Evolutionary conservation across 768 basidiomycete genomes (phyloP), one percentile per base, ranked within the genome.

Genomic region (Phlebiopsis flavidoalba): DNA sequence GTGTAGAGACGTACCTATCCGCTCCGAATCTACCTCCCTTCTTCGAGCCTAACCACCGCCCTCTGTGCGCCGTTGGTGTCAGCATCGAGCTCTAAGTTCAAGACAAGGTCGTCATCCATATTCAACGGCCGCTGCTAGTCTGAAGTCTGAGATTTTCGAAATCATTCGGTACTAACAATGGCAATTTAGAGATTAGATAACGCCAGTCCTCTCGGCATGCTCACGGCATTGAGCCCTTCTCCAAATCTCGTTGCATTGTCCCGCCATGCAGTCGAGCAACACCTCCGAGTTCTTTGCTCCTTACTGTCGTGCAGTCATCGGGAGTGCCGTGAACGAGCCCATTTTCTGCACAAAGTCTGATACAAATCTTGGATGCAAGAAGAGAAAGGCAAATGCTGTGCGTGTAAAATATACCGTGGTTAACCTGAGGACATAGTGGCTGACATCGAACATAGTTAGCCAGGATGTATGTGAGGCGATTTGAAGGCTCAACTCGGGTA

Each of bases 21-120:
- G 85, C 89, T 88, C 89, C n/a, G n/a, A n/a, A 90, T 73, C 87
- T 77, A 12, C 87, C 86, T 22, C 84, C 84, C 67, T 86, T 88
- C 62, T 80, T 81, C 12, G 62, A 66, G 1, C 51, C n/a, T n/a
- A n/a, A n/a, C n/a, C 52, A 0, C 49, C 53, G 4, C 60, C n/a
- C 47, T 57, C 75, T 75, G 21, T 62, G 75, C 19, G 73, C 64
- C 37, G 66, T n/a, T 6, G 22, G 62, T 59, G 14, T 67, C 59
- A 53, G 73, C 66, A 56, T 82, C 78, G 1, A 73, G 69, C 22
- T 81, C 59, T 21, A 65, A 31, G 47, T 65, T 65, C 24, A 65
- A 53, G 31, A 65, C 59, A 33, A 65, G 63, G 40, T 60, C 63
- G 55, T 65, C 65, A 55, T 65, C 65, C 65, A 65, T 65, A n/a